phyloP scores from a whole-genome alignment of 768 basidiomycete species.

The Guyanaporus albipodus region DNA sequence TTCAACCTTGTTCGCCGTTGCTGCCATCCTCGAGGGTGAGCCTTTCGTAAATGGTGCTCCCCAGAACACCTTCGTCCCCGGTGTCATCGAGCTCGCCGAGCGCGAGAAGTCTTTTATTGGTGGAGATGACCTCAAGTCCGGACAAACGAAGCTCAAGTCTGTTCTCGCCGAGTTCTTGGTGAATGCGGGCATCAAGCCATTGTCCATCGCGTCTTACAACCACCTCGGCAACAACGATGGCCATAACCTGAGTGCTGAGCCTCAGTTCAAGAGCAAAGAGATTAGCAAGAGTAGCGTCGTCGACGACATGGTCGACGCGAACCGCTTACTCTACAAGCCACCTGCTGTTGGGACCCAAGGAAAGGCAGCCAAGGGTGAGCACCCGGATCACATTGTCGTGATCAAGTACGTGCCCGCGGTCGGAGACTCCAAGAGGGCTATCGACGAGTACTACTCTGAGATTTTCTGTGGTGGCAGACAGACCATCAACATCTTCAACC shows the following conservation, averaged over 20 bases:
- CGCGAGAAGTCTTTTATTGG: constrained; percentile 88
- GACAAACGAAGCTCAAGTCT: constrained; percentile 96
- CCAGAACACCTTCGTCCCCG: constrained; percentile 98
- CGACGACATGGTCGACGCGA: constrained; percentile 96
- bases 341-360: constrained; percentile 53
- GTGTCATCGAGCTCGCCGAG: constrained; percentile 90
- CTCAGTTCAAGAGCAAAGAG: constrained; percentile 97
- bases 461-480: constrained; percentile 94
- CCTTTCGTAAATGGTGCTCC: constrained; percentile 98
- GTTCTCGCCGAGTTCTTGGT: constrained; percentile 98
- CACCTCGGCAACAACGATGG: constrained; percentile 99
- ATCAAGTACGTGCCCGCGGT: constrained; percentile 98
- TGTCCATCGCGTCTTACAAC: constrained; percentile 97
- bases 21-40: constrained; percentile 89
- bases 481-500: constrained; percentile 96
- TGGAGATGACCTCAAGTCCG: constrained; percentile 96
- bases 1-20: constrained; percentile 93
- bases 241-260: constrained; percentile 82
- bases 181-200: constrained; percentile 96
- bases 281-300: constrained; percentile 97
- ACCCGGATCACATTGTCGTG: constrained; percentile 95
- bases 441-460: constrained; percentile 99
- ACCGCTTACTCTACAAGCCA: constrained; percentile 86
- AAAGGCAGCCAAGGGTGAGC: constrained; percentile 79
- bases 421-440: constrained; percentile 97